A percentile compares a stretch with the other conserved stretches of the same genome.
Evolutionary conservation across 106 monocot genomes (phyloP).

Genomic region (Dioscorea dumetorum): DNA sequence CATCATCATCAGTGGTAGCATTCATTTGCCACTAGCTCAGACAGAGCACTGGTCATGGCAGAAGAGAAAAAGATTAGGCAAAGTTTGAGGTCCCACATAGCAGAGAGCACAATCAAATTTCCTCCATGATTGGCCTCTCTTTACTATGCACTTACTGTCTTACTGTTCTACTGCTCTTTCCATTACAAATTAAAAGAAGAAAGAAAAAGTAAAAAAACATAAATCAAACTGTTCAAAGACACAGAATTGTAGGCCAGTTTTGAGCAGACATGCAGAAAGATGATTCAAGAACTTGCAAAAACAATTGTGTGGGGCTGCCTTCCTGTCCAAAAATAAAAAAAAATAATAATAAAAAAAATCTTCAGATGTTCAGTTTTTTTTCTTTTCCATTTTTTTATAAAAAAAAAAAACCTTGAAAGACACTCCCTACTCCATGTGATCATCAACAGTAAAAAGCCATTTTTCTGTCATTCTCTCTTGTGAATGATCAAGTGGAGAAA

Average conservation of each 20-base stretch:
- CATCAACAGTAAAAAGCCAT: background rate
- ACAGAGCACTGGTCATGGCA: background rate
- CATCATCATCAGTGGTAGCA: background rate
- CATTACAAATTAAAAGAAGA: background rate
- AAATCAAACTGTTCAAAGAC: too few relatives aligned
- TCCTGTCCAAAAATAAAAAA: too few relatives aligned
- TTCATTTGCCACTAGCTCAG: background rate
- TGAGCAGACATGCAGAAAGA: too few relatives aligned
- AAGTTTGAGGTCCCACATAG: background rate
- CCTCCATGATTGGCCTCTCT: conserved; percentile 1
- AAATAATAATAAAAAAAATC: too few relatives aligned
- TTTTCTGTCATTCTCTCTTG: background rate
- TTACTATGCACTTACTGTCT: background rate
- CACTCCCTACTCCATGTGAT: background rate
- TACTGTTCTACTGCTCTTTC: background rate
- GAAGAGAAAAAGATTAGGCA: background rate
- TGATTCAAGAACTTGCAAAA: too few relatives aligned
- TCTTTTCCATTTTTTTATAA: too few relatives aligned
- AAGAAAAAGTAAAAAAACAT: too few relatives aligned
- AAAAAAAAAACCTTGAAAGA: too few relatives aligned
- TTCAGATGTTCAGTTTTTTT: too few relatives aligned
- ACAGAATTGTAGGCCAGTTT: too few relatives aligned
- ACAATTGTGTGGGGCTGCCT: too few relatives aligned
- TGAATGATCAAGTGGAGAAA: background rate
- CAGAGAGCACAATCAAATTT: background rate